phyloP scores from a whole-genome alignment of 305 asterid species.

The Solanum hybrid region DNA sequence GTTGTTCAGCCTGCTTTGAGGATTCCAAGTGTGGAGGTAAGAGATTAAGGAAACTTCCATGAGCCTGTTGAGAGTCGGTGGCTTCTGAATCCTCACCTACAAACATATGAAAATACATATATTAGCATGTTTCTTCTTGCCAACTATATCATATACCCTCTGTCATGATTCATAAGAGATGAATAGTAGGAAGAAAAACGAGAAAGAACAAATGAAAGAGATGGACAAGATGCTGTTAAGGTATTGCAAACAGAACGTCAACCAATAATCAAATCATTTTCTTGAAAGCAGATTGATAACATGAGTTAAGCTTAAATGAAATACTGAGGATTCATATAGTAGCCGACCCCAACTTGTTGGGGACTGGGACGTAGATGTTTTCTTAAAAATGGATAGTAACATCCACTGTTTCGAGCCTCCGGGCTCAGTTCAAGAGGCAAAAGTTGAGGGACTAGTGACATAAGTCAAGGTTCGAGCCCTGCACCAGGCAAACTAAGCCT shows the following conservation, averaged over 20 bases:
- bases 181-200: background rate
- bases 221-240: background rate
- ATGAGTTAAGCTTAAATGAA: background rate
- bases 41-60: conserved; percentile 68
- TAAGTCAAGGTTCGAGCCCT: background rate
- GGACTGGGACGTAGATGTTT: background rate
- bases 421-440: background rate
- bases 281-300: background rate
- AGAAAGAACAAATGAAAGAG: background rate
- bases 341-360: background rate
- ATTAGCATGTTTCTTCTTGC: background rate
- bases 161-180: background rate
- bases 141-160: background rate
- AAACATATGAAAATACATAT: conserved; percentile 4
- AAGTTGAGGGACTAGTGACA: background rate
- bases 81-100: conserved; percentile 70
- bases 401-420: background rate
- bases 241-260: background rate
- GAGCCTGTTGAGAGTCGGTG: conserved; percentile 45
- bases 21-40: conserved; percentile 56
- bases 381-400: background rate
- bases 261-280: background rate
- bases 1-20: conserved; percentile 36
- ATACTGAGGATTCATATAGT: background rate
- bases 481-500: background rate